Conservation (phyloP, 2,329 filamentous ascomycete genomes). For the Calonectria leucothoes region DNA sequence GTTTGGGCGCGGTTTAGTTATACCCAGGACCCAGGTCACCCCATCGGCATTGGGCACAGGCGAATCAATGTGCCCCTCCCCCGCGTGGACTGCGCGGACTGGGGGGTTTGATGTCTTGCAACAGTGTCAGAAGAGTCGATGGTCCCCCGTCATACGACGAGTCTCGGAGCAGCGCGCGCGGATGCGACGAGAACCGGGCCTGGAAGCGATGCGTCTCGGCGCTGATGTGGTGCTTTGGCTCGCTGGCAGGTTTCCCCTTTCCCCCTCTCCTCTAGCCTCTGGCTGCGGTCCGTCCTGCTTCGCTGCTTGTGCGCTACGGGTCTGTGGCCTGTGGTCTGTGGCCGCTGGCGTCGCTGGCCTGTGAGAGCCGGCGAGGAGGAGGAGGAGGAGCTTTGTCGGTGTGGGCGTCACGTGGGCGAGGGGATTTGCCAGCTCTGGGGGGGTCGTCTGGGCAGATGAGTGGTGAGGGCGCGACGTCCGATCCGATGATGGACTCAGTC, state of each 20-base stretch:
- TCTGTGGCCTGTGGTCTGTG: neutral
- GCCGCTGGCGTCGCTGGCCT: too few relatives aligned
- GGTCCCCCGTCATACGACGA: conserved; percentile 2
- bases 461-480: conserved; percentile 9
- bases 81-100: conserved; percentile 38
- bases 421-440: neutral
- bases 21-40: conserved; percentile 34
- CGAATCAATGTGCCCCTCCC: conserved; percentile 38
- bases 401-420: conserved; percentile 43
- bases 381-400: conserved; percentile 34
- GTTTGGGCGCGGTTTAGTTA: conserved; percentile 37
- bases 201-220: conserved; percentile 9
- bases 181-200: conserved; percentile 37
- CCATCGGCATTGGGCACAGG: conserved; percentile 35
- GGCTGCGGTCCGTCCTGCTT: neutral
- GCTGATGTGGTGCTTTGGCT: neutral
- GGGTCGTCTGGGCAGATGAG: conserved; percentile 7
- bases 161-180: conserved; percentile 14
- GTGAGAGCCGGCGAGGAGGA: conserved; percentile 1
- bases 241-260: neutral
- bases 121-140: conserved; percentile 27
- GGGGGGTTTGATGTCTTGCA: conserved; percentile 31
- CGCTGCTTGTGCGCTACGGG: neutral
- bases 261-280: neutral
- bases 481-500: conserved; percentile 15